Conservation (phyloP, 148 eudicot species). For the Persicaria tinctoria region DNA sequence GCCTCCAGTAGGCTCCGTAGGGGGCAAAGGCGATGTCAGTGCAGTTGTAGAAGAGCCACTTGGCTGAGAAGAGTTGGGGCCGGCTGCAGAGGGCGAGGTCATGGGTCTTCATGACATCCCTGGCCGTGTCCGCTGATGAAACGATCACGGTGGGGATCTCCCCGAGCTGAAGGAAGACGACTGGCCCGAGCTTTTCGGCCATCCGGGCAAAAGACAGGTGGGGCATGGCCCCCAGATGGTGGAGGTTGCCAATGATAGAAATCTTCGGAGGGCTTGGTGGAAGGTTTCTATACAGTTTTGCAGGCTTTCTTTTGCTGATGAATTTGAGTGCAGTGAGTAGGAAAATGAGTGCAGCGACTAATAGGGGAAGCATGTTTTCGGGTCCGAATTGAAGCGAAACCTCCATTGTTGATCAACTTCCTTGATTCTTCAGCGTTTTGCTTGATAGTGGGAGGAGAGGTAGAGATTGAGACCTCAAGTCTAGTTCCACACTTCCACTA, state of each 20-base stretch:
- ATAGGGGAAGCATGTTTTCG: background rate
- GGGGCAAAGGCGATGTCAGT: slow-evolving; percentile 37
- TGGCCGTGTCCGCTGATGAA: slow-evolving; percentile 41
- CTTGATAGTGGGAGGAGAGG: background rate
- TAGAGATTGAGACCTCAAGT: too few relatives aligned
- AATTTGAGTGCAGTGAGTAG: slow-evolving; percentile 5
- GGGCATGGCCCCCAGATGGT: slow-evolving; percentile 41
- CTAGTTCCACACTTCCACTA: too few relatives aligned
- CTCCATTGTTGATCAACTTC: slow-evolving; percentile 5
- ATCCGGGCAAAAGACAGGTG: slow-evolving; percentile 31
- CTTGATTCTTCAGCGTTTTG: background rate
- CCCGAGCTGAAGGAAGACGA: slow-evolving; percentile 41
- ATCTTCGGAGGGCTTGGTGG: slow-evolving; percentile 48
- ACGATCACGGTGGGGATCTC: slow-evolving; percentile 35
- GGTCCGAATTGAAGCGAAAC: background rate
- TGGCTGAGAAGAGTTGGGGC: slow-evolving; percentile 33
- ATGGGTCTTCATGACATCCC: slow-evolving; percentile 40
- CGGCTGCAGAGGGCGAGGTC: slow-evolving; percentile 41
- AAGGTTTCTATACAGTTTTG: slow-evolving; percentile 2
- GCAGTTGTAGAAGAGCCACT: slow-evolving; percentile 40
- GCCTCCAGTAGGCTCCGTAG: slow-evolving; percentile 55
- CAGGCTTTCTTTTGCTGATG: background rate
- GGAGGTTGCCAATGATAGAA: slow-evolving; percentile 62
- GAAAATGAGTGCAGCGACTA: background rate
- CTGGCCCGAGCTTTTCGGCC: slow-evolving; percentile 38